Conservation (phyloP, 2,329 filamentous ascomycete genomes). For the Ophiocordyceps robertsii region DNA sequence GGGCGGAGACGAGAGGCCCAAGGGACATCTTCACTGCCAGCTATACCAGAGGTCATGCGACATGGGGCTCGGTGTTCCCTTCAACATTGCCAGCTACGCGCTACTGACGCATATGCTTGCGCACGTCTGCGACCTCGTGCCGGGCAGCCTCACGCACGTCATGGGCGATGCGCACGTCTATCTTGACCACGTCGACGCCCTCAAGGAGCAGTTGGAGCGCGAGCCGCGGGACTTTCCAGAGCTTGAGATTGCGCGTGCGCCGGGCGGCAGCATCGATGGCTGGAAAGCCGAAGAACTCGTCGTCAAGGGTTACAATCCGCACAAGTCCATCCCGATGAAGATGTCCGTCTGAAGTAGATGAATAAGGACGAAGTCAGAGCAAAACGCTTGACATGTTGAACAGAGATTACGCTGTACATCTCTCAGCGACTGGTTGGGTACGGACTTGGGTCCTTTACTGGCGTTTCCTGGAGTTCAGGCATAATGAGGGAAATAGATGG, state of each 20-base stretch:
- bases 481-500: too few species aligned
- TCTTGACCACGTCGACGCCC: slow-evolving; percentile 77
- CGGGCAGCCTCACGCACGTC: slow-evolving; percentile 80
- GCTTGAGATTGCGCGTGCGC: slow-evolving; percentile 56
- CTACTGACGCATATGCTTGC: slow-evolving; percentile 92
- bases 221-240: slow-evolving; percentile 73
- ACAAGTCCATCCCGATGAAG: slow-evolving; percentile 92
- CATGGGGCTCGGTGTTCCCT: slow-evolving; percentile 93
- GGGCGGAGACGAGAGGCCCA: slow-evolving; percentile 20
- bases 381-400: background rate
- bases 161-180: slow-evolving; percentile 99
- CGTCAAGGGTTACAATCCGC: slow-evolving; percentile 77
- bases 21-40: slow-evolving; percentile 70
- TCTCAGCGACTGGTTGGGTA: too few species aligned
- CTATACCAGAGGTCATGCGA: slow-evolving; percentile 92
- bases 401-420: too few species aligned
- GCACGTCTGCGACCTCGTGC: slow-evolving; percentile 69
- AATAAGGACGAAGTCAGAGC: background rate
- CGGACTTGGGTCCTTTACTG: too few species aligned
- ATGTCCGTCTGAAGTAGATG: slow-evolving; percentile 62
- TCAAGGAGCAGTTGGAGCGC: slow-evolving; percentile 66
- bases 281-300: slow-evolving; percentile 85
- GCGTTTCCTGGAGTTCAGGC: too few species aligned
- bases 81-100: slow-evolving; percentile 94
- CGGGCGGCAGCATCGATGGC: slow-evolving; percentile 68